phyloP scores from a whole-genome alignment of 805 yeast genomes.

The Candida ulmi region DNA sequence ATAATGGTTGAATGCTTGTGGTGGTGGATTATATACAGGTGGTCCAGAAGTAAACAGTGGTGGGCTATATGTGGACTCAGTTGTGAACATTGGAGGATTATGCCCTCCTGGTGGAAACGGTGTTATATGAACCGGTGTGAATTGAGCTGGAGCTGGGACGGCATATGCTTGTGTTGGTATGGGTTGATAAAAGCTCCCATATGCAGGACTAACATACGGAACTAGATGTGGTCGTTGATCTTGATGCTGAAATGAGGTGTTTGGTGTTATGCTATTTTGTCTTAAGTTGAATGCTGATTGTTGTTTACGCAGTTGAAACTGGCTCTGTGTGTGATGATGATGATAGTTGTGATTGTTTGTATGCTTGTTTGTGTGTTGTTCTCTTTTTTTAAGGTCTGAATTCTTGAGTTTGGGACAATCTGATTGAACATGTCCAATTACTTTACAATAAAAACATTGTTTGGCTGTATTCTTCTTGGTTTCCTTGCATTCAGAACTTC shows the following conservation, averaged over 20 bases:
- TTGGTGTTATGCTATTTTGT: not conserved
- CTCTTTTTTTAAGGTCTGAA: not conserved
- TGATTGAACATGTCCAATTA: slow-evolving; percentile 25
- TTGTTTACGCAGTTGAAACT: not conserved
- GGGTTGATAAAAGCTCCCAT: not conserved
- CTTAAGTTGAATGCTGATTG: not conserved
- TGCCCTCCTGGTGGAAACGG: not conserved
- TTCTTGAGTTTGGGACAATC: slow-evolving; percentile 18
- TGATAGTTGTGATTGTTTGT: not conserved
- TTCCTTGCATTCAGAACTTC: slow-evolving; percentile 21
- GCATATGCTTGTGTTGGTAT: not conserved
- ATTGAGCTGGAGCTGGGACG: not conserved
- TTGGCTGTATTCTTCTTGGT: slow-evolving; percentile 16
- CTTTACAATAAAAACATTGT: slow-evolving; percentile 26
- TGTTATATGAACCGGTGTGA: not conserved
- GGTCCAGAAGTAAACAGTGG: no score
- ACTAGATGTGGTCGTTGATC: not conserved
- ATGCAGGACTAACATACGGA: not conserved
- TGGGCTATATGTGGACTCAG: no score
- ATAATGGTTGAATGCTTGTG: not conserved
- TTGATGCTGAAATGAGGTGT: not conserved
- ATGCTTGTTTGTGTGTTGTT: not conserved
- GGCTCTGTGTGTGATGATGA: not conserved
- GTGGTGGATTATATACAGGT: no score
- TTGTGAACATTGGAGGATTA: not conserved